Conservation (phyloP, 2,329 filamentous ascomycete genomes). For the Juglanconis juglandina region DNA sequence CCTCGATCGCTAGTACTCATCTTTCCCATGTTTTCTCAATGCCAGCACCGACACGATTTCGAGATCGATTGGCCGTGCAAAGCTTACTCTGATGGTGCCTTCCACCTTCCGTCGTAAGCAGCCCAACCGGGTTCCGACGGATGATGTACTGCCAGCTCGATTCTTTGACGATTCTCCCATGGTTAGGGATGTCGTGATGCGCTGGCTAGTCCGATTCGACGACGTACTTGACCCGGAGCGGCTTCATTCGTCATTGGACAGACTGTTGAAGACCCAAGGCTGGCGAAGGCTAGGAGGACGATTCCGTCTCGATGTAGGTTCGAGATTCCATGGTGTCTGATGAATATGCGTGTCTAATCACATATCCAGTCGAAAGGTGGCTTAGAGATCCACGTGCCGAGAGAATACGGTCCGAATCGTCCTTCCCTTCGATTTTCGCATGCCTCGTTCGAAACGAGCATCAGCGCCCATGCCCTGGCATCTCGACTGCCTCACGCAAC, state of each 20-base stretch:
- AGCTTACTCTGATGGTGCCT: no score
- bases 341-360: background rate
- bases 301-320: constrained; percentile 26
- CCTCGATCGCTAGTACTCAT: no score
- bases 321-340: background rate
- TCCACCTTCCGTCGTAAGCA: no score
- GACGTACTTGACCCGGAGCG: background rate
- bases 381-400: constrained; percentile 31
- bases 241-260: no score
- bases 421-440: constrained; percentile 41
- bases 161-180: constrained; percentile 28
- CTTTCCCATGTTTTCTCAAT: no score
- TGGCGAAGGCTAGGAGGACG: constrained; percentile 47
- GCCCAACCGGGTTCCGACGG: no score
- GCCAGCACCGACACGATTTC: no score
- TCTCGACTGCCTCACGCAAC: constrained; percentile 32
- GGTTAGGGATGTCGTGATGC: constrained; percentile 25
- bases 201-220: constrained; percentile 19
- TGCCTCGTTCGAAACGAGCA: constrained; percentile 28
- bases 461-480: constrained; percentile 39
- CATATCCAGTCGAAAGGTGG: constrained; percentile 10
- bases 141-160: constrained; percentile 28
- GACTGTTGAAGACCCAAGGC: constrained; percentile 22
- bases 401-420: constrained; percentile 24
- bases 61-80: no score